A percentile compares a stretch with the other conserved stretches of the same genome.
Evolutionary conservation across 225 moss, liverwort and hornwort genomes (phyloP).

Genomic region (Lunularia cruciata): DNA sequence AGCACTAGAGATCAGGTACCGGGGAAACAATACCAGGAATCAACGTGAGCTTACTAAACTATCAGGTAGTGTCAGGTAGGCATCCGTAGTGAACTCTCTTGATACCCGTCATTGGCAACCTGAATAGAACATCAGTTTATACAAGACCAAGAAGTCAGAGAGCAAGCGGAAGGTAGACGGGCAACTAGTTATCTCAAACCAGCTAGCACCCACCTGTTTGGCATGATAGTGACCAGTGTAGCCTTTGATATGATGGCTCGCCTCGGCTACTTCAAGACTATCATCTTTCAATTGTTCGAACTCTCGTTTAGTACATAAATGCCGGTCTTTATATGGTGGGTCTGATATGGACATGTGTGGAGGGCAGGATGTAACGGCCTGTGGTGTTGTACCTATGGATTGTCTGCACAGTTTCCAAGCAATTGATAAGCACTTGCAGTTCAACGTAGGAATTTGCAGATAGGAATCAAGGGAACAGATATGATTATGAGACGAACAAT

Average conservation of each 20-base stretch:
- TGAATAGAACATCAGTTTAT: too few relatives aligned
- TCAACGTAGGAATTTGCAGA: too few relatives aligned
- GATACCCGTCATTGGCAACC: too few relatives aligned
- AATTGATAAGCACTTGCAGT: too few relatives aligned
- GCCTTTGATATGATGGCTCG: conserved; percentile 85
- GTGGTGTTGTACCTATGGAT: conserved; percentile 76
- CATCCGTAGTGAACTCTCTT: too few relatives aligned
- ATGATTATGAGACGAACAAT: too few relatives aligned
- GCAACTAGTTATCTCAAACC: too few relatives aligned
- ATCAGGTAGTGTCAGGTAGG: not conserved
- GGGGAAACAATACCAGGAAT: not conserved
- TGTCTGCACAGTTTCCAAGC: too few relatives aligned
- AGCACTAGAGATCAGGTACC: not conserved
- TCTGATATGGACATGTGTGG: conserved; percentile 76
- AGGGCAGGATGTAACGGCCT: conserved; percentile 47
- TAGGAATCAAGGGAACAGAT: too few relatives aligned
- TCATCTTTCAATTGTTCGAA: conserved; percentile 84
- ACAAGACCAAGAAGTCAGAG: too few relatives aligned
- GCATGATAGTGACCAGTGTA: conserved; percentile 87
- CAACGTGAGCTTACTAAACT: not conserved
- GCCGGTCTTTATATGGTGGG: conserved; percentile 64
- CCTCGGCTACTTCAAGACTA: conserved; percentile 83
- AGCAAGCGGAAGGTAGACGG: too few relatives aligned
- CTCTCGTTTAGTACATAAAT: conserved; percentile 54
- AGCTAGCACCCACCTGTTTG: conserved; percentile 51